phyloP scores from a whole-genome alignment of 352 stramenopile genomes.

The Lagenidium sp. region DNA sequence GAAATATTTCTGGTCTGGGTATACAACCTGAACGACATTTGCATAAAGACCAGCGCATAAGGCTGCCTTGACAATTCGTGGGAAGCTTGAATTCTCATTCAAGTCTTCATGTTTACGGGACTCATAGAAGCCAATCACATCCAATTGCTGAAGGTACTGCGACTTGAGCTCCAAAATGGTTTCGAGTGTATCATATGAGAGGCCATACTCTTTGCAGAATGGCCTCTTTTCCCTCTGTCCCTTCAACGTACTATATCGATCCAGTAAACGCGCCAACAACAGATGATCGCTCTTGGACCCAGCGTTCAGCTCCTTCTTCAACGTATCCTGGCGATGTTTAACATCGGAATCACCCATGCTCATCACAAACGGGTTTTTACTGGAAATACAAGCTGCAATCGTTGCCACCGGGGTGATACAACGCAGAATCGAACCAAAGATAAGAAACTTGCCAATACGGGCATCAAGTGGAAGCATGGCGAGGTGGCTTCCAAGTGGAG shows the following conservation, averaged over 20 bases:
- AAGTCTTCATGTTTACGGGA: slow-evolving; percentile 18
- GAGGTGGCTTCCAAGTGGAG: slow-evolving; percentile 87
- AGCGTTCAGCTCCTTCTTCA: slow-evolving; percentile 59
- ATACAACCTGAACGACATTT: slow-evolving; percentile 80
- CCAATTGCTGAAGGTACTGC: slow-evolving; percentile 79
- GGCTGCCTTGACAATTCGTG: slow-evolving; percentile 89
- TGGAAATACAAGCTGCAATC: slow-evolving; percentile 76
- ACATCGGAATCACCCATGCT: slow-evolving; percentile 59
- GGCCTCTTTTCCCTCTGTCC: slow-evolving; percentile 41
- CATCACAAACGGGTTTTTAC: slow-evolving; percentile 71
- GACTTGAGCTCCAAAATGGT: slow-evolving; percentile 88
- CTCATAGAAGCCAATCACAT: slow-evolving; percentile 77
- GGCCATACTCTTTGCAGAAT: slow-evolving; percentile 62
- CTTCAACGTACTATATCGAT: slow-evolving; percentile 39
- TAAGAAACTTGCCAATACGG: slow-evolving; percentile 81
- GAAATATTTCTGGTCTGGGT: slow-evolving; percentile 93
- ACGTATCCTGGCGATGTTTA: slow-evolving; percentile 33
- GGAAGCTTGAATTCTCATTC: slow-evolving; percentile 56
- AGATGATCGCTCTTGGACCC: slow-evolving; percentile 76
- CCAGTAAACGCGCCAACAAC: slow-evolving; percentile 71
- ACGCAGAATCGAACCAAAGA: slow-evolving; percentile 82
- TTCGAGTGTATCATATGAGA: slow-evolving; percentile 86
- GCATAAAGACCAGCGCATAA: slow-evolving; percentile 75
- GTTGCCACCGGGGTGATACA: slow-evolving; percentile 77
- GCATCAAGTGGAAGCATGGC: slow-evolving; percentile 79